Conservation (phyloP, 129 eudicot species). For the Erigeron canadensis region DNA sequence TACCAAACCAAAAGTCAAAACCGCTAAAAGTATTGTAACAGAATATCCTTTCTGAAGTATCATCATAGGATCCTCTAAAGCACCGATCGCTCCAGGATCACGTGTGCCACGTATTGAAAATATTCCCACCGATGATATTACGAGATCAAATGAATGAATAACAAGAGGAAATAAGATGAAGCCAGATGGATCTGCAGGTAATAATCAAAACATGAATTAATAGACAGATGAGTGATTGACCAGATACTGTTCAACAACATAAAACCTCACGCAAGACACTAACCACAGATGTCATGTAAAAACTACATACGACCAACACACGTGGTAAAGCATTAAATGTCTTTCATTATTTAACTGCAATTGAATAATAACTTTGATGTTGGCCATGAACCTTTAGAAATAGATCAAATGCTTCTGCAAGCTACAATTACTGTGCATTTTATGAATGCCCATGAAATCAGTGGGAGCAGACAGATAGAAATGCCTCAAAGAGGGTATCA, state of each 20-base stretch:
- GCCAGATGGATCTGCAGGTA: slow-evolving; percentile 92
- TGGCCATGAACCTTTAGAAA: neutral
- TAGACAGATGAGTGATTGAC: slow-evolving; percentile 10
- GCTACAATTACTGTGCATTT: slow-evolving; percentile 2
- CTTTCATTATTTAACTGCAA: slow-evolving; percentile 19
- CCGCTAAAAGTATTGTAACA: slow-evolving; percentile 75
- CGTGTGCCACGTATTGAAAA: slow-evolving; percentile 87
- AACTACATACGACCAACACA: neutral
- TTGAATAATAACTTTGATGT: neutral
- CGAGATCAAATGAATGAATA: slow-evolving; percentile 92
- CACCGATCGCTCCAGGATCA: slow-evolving; percentile 50
- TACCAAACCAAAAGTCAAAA: slow-evolving; percentile 90
- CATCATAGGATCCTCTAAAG: slow-evolving; percentile 82
- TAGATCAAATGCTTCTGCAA: slow-evolving; percentile 5
- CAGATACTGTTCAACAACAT: slow-evolving; percentile 3
- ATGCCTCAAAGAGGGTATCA: slow-evolving; percentile 6
- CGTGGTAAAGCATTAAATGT: slow-evolving; percentile 8
- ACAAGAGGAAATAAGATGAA: slow-evolving; percentile 95
- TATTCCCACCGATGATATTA: slow-evolving; percentile 89
- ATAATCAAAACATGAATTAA: slow-evolving; percentile 2
- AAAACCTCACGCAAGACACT: neutral
- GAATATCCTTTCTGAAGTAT: slow-evolving; percentile 98
- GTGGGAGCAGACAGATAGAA: slow-evolving; percentile 3
- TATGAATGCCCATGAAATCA: neutral
- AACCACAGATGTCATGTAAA: no score